Base-by-base conservation (phyloP, 2,329 filamentous ascomycete genomes). In the Fonsecaea nubica region DNA sequence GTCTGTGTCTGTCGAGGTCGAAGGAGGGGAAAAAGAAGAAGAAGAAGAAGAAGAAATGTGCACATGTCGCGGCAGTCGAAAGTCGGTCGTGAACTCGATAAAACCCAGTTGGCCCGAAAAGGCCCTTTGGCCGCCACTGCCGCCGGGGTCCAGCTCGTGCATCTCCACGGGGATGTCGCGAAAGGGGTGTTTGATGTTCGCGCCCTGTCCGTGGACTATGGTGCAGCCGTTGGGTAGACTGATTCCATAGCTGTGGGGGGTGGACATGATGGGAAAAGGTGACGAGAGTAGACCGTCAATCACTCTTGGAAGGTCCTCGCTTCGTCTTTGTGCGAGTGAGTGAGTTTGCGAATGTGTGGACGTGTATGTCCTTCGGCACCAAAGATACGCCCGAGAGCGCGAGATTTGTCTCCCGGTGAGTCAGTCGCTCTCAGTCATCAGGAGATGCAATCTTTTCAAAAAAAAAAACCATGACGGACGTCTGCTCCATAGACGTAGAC, bases 1-100 rank as follows among this genome's bases (percentile, higher is more conserved):
- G 25, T 25, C 25, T 25, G 25, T 3, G 2, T 25, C 25, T 25
- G 3, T 25, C 25, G 25, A 25, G 25, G 25, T 25, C 25, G 25
- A 25, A 25, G 25, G 8, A 25, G 25, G 8, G 7, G 40, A 8
- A n/a, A 13, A 42, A n/a, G 48, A 32, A 36, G 42, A 33, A 25
- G n/a, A 9, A 6, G 56, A 38, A 2, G 60, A 25, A 3, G 66
- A 63, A 12, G 66, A 62, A 42, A 71, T 69, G 50, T 69, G 69
- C 15, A 71, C 69, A 38, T 71, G 67, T 25, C 69, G 58, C 3
- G 67, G 66, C 18, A 69, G 53, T 4, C 66, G 62, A 32, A 67
- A 62, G n/a, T 62, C 58, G 8, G 62, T 71, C 15, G 62, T 57
- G 64, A 71, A 71, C 33, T 69, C 69, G 15, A 71, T 71, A 30